phyloP scores from a whole-genome alignment of 176 grass and related monocot genomes.

The Hsuehochloa calcarea region DNA sequence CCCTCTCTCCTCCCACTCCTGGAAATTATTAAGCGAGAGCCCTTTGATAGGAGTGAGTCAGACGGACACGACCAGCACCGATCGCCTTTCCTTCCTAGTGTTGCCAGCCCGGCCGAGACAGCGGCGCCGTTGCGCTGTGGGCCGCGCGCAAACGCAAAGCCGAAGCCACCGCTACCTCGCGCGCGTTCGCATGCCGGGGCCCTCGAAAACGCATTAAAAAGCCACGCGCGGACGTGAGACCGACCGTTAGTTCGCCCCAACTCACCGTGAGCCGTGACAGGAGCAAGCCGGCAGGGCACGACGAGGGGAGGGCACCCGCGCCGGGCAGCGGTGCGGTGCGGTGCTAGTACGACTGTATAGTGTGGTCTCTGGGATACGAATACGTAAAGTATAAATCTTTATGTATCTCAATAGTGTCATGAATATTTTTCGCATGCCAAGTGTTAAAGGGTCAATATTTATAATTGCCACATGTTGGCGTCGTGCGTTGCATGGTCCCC shows the following conservation, averaged over 20 bases:
- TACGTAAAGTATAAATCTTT: no score
- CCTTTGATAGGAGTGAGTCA: neutral
- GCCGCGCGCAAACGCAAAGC: conserved; percentile 24
- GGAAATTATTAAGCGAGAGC: neutral
- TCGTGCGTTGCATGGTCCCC: no score
- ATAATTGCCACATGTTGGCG: no score
- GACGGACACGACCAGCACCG: neutral
- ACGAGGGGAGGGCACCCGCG: neutral
- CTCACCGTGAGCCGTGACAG: neutral
- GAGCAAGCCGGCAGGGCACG: neutral
- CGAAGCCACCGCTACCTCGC: neutral
- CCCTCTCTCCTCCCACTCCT: neutral
- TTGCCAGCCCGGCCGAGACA: neutral
- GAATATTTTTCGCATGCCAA: no score
- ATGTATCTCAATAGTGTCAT: no score
- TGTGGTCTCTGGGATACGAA: no score
- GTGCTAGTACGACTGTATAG: no score
- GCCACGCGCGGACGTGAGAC: neutral
- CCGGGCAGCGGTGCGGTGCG: neutral
- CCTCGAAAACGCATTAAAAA: neutral
- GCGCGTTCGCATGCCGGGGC: conserved; percentile 18
- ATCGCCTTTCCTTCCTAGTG: neutral
- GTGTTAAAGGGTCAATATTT: no score
- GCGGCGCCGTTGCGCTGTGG: neutral
- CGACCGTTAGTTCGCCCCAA: neutral